Conservation (phyloP, 202 grass and related monocot genomes). For the Carex arenaria region DNA sequence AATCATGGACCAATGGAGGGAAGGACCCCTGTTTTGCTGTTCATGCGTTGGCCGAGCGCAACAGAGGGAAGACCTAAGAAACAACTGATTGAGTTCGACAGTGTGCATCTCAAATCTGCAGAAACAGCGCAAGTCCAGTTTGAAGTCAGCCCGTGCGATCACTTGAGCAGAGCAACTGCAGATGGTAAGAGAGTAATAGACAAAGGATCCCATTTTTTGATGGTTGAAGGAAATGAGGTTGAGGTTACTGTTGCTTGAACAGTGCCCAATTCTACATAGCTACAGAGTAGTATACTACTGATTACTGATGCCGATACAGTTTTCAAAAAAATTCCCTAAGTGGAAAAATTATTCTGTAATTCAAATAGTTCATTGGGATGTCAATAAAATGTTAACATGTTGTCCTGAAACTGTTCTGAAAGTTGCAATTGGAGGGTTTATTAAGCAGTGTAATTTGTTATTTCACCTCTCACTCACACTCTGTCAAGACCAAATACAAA, state of each 20-base stretch:
- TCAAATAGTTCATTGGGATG: neutral
- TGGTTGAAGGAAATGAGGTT: slow-evolving; percentile 28
- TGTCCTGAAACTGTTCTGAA: neutral
- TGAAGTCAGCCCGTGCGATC: slow-evolving; percentile 16
- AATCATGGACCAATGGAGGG: slow-evolving; percentile 29
- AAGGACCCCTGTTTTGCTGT: slow-evolving; percentile 33
- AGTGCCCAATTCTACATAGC: neutral
- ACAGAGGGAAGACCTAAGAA: slow-evolving; percentile 17
- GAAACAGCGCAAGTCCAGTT: slow-evolving; percentile 12
- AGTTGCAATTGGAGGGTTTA: neutral
- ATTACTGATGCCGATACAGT: neutral
- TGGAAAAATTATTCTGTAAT: slow-evolving; percentile 6
- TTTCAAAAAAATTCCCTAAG: neutral
- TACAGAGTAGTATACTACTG: neutral
- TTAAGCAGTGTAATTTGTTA: neutral
- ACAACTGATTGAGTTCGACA: slow-evolving; percentile 22
- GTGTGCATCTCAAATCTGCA: slow-evolving; percentile 7
- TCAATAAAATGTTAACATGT: slow-evolving; percentile 3
- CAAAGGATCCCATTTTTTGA: slow-evolving; percentile 25
- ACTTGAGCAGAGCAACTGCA: slow-evolving; percentile 22
- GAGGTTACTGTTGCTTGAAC: slow-evolving; percentile 22
- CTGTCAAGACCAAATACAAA: neutral
- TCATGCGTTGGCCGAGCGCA: slow-evolving; percentile 21
- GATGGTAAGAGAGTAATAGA: slow-evolving; percentile 36
- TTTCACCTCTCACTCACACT: neutral